Evolutionary conservation across 2,329 filamentous ascomycete species (phyloP), one percentile per base, ranked within the genome.

Genomic region (Ophiostoma tasmaniense): DNA sequence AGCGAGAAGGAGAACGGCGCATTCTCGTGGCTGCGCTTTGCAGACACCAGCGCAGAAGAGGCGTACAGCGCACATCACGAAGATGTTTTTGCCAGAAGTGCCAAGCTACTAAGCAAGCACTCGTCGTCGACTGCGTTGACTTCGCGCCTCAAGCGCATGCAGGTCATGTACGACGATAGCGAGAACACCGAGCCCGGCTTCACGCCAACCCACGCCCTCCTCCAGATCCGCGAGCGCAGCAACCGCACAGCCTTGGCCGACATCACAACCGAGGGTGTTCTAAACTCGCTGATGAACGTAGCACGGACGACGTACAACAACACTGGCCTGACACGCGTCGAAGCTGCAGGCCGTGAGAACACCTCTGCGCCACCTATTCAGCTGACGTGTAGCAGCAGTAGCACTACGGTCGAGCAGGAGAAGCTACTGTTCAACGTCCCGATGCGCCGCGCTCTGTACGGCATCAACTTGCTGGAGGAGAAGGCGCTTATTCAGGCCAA

Each of bases 1-100:
- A 92, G 87, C 73, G 79, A 84, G 13, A 81, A 83, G 28, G 83
- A 85, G 0, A 82, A 85, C 66, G 85, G 87, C 17, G 85, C 88
- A 1, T 98, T 98, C 78, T 94, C 93, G 0, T 99, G 93, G 88
- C 83, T 98, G 70, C 89, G 93, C 4, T 97, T 99, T 75, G 87
- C 90, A 3, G 92, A 97, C 74, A 82, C 85, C 0, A 95, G 92
- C 17, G 81, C 89, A 1, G 83, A 84, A 11, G 93, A 98, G 72
- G 88, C 87, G 1, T 90, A 89, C 70, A 82, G 84, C 68, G 85
- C 88, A 39, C 90, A 90, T 3, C 90, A 89, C 73, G 82, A 84
- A 67, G 88, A 89, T 70, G 73, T 96, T 1, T 91, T 96, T 73
- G 83, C 90, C 68, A 90, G 93, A 52, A 80, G 89, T 1, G 84